Percentiles rank a stretch among this genome's conserved stretches.
Conservation (phyloP, 1,284 basidiomycete species). For the Thecaphora frezii region DNA sequence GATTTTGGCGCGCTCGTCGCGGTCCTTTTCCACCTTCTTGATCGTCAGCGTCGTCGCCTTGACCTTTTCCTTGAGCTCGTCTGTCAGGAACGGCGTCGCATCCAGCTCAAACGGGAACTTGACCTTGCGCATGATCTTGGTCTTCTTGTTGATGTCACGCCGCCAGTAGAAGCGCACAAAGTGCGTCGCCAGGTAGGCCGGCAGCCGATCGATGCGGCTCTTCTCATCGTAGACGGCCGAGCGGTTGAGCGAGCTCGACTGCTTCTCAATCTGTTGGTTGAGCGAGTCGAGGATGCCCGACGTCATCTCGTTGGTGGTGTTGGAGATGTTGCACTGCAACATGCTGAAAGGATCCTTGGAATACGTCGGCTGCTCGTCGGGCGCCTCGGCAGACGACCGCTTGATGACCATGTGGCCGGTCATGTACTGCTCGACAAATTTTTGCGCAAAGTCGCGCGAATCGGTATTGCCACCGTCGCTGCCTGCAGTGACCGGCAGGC, state of each 20-base stretch:
- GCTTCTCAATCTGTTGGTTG: slow-evolving; percentile 83
- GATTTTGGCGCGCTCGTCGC: slow-evolving; percentile 79
- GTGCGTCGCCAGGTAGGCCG: slow-evolving; percentile 78
- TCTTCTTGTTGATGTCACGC: slow-evolving; percentile 76
- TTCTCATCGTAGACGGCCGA: slow-evolving; percentile 81
- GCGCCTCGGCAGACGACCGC: slow-evolving; percentile 67
- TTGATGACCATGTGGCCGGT: slow-evolving; percentile 77
- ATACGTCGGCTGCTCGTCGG: slow-evolving; percentile 72
- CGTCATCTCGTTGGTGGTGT: slow-evolving; percentile 83
- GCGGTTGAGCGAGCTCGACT: slow-evolving; percentile 75
- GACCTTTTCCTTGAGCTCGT: slow-evolving; percentile 74
- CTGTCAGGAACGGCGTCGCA: slow-evolving; percentile 77
- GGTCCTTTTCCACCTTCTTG: slow-evolving; percentile 78
- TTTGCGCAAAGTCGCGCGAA: slow-evolving; percentile 14
- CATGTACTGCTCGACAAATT: slow-evolving; percentile 82
- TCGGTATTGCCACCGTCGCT: neutral
- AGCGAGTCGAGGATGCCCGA: slow-evolving; percentile 81
- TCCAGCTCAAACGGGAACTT: slow-evolving; percentile 88
- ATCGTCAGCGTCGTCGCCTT: slow-evolving; percentile 71
- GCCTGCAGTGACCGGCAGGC: slow-evolving; percentile 10
- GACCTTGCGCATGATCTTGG: slow-evolving; percentile 74
- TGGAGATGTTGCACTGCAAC: slow-evolving; percentile 87
- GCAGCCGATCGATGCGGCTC: slow-evolving; percentile 80
- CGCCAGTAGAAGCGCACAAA: slow-evolving; percentile 97
- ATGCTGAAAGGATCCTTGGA: slow-evolving; percentile 78